Evolutionary conservation across 306 rosid species (phyloP).

Genomic region (Pyrus bretschneideri): DNA sequence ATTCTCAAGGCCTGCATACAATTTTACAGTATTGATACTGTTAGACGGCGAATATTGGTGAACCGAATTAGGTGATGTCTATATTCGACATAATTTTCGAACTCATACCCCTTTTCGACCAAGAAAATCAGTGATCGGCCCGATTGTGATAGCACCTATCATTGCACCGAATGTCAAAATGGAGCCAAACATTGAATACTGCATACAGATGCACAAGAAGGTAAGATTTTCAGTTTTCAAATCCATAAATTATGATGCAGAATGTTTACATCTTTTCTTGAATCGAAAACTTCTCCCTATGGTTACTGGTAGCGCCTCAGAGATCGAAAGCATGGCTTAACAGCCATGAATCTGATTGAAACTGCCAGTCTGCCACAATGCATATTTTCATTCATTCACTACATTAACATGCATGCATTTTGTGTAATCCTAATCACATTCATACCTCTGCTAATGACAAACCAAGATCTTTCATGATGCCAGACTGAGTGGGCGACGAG

Average conservation of each 20-base stretch:
- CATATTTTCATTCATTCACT: too few relatives aligned
- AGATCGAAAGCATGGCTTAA: too few relatives aligned
- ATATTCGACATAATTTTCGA: background rate
- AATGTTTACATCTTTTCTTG: background rate
- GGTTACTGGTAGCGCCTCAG: too few relatives aligned
- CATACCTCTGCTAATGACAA: constrained; percentile 66
- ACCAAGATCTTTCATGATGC: constrained; percentile 52
- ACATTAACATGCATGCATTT: background rate
- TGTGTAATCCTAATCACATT: background rate
- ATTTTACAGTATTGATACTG: background rate
- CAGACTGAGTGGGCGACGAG: constrained; percentile 82
- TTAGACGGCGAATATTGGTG: background rate
- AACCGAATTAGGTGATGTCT: background rate
- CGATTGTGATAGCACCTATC: constrained; percentile 89
- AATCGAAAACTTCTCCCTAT: background rate
- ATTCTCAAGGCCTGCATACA: constrained; percentile 79
- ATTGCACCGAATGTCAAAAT: constrained; percentile 90
- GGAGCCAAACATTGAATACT: constrained; percentile 91
- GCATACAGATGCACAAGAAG: constrained; percentile 8
- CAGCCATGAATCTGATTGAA: too few relatives aligned
- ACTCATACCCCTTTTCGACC: constrained; percentile 79
- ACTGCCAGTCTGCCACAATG: too few relatives aligned
- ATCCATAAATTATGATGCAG: background rate
- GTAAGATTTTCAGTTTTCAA: background rate
- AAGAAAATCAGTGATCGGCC: constrained; percentile 63